A percentile compares a stretch with the other conserved stretches of the same genome.
These are phyloP conservation scores for Coniophora puteana DNA, from an alignment of 1,284 basidiomycete species.

Conservation along the genomic window DNA sequence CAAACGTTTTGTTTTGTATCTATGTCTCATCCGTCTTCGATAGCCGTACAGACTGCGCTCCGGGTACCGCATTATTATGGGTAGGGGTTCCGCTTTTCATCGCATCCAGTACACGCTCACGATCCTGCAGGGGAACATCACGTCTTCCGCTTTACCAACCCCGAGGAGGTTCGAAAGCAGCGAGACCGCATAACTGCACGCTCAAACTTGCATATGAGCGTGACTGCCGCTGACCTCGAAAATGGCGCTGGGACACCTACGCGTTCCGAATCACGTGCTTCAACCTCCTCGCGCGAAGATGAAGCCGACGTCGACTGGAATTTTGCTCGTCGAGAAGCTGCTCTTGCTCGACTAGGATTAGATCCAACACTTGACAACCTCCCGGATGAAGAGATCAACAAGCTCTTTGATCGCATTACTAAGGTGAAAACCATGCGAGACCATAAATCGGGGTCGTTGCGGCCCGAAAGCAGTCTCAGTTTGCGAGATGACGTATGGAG, in stretches of 20 bases:
- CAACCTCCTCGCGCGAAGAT: slow-evolving; percentile 48
- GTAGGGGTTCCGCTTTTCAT: slow-evolving; percentile 37
- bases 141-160: slow-evolving; percentile 97
- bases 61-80: slow-evolving; percentile 93
- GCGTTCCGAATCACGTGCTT: slow-evolving; percentile 58
- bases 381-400: slow-evolving; percentile 91
- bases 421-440: slow-evolving; percentile 89
- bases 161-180: slow-evolving; percentile 89
- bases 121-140: slow-evolving; percentile 80
- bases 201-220: slow-evolving; percentile 62
- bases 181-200: slow-evolving; percentile 73
- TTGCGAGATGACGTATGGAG: slow-evolving; percentile 85
- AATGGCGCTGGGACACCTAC: slow-evolving; percentile 39
- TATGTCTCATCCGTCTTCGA: slow-evolving; percentile 19
- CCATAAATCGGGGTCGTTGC: slow-evolving; percentile 61
- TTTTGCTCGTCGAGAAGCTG: slow-evolving; percentile 89
- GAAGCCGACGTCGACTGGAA: slow-evolving; percentile 88
- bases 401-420: slow-evolving; percentile 88
- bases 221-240: slow-evolving; percentile 63
- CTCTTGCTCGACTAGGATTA: slow-evolving; percentile 76
- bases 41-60: slow-evolving; percentile 82
- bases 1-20: slow-evolving; percentile 11
- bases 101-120: slow-evolving; percentile 5
- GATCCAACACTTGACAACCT: slow-evolving; percentile 88
- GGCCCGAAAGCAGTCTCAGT: slow-evolving; percentile 83